Evolutionary conservation across 805 yeast genomes (phyloP).

Genomic region (Candida golubevii): DNA sequence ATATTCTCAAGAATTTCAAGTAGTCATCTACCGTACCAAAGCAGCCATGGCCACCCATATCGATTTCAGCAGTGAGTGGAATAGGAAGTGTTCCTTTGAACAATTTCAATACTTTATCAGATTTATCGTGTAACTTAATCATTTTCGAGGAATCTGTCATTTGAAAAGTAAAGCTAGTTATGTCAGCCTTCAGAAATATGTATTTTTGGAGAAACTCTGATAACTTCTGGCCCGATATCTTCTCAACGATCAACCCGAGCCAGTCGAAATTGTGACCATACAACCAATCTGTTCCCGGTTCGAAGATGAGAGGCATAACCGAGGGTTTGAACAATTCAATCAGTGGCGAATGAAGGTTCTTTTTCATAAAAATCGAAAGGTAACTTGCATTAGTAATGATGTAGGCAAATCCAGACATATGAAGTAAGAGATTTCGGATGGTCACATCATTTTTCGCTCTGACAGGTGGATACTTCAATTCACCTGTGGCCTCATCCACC

Average conservation of each 20-base stretch:
- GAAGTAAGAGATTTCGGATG: slow-evolving; percentile 14
- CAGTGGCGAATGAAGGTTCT: slow-evolving; percentile 21
- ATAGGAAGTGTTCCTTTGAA: slow-evolving; percentile 8
- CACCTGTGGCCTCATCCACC: slow-evolving; percentile 15
- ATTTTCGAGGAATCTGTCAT: slow-evolving; percentile 4
- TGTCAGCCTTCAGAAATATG: slow-evolving; percentile 33
- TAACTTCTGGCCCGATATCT: slow-evolving; percentile 28
- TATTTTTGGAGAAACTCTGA: slow-evolving; percentile 28
- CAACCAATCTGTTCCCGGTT: slow-evolving; percentile 36
- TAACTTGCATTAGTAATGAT: slow-evolving; percentile 30
- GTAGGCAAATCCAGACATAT: slow-evolving; percentile 30
- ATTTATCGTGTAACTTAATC: slow-evolving; percentile 8
- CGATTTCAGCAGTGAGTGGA: slow-evolving; percentile 20
- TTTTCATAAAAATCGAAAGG: slow-evolving; percentile 18
- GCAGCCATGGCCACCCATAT: slow-evolving; percentile 44
- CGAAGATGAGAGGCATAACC: slow-evolving; percentile 23
- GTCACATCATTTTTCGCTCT: slow-evolving; percentile 14
- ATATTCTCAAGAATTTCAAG: slow-evolving; percentile 33
- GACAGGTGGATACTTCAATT: slow-evolving; percentile 6
- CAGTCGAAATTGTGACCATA: slow-evolving; percentile 39
- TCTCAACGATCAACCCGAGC: slow-evolving; percentile 35
- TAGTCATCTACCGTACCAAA: slow-evolving; percentile 36
- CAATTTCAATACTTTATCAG: slow-evolving; percentile 2
- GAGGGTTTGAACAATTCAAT: slow-evolving; percentile 22
- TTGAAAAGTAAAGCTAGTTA: slow-evolving; percentile 22